phyloP scores from a whole-genome alignment of 164 flowering plant species.

The Echeveria elegans region DNA sequence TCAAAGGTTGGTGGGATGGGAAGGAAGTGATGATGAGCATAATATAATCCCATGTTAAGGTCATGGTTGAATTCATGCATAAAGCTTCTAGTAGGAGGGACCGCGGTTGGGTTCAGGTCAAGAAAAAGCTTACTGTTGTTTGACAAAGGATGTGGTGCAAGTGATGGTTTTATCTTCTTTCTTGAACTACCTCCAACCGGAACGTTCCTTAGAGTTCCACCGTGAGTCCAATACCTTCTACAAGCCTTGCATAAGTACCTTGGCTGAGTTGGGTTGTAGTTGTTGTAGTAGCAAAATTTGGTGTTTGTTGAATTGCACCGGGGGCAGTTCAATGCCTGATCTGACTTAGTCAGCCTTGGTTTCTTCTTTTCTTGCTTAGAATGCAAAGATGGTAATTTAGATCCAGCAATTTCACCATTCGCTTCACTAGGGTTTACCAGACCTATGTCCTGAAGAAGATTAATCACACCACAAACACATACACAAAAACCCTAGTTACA shows the following conservation, averaged over 20 bases:
- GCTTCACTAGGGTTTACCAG: neutral
- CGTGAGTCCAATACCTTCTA: conserved; percentile 2
- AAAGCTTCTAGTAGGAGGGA: neutral
- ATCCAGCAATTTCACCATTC: neutral
- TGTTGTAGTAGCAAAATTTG: conserved; percentile 4
- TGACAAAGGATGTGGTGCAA: neutral
- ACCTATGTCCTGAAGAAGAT: neutral
- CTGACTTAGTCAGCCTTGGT: neutral
- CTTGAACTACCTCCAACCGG: neutral
- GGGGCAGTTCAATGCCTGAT: neutral
- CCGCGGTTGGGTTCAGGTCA: neutral
- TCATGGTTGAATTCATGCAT: conserved; percentile 1
- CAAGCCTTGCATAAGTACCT: conserved; percentile 7
- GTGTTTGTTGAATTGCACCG: conserved; percentile 4
- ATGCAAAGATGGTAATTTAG: neutral
- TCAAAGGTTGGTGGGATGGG: neutral
- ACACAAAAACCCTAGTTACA: neutral
- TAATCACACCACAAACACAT: neutral
- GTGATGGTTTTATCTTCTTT: neutral
- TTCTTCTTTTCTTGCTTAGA: conserved; percentile 5
- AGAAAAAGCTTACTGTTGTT: neutral
- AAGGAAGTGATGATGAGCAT: conserved; percentile 3
- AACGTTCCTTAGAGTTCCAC: conserved; percentile 2
- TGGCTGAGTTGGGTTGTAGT: conserved; percentile 3
- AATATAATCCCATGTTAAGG: neutral